Percentiles rank a stretch among this genome's conserved stretches.
These are phyloP conservation scores for Volvox africanus DNA, from an alignment of 139 green algal species.

Conservation along the genomic window DNA sequence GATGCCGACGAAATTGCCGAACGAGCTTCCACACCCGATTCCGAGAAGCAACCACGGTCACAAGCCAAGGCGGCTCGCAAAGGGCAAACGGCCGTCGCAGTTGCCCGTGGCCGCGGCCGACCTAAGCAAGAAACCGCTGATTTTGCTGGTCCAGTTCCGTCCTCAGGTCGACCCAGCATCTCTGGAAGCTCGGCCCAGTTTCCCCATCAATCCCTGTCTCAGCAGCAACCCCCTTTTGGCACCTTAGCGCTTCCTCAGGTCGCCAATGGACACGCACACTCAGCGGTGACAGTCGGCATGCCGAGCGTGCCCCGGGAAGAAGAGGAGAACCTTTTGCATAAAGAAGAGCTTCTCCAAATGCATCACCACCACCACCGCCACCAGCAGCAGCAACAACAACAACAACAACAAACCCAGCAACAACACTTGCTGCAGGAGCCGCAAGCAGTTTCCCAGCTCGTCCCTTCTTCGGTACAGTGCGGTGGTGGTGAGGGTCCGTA, in stretches of 20 bases:
- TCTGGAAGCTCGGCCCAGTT: neutral
- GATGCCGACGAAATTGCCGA: neutral
- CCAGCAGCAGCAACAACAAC: neutral
- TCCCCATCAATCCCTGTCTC: neutral
- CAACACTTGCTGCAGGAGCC: neutral
- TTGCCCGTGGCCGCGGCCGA: neutral
- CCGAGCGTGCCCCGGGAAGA: neutral
- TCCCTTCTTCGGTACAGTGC: neutral
- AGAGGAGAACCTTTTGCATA: no score
- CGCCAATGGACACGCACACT: neutral
- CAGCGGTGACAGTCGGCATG: neutral
- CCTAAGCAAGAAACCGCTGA: neutral
- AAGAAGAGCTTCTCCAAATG: no score
- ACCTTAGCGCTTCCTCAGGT: neutral
- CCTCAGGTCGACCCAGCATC: neutral
- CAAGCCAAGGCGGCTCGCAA: neutral
- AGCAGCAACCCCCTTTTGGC: neutral
- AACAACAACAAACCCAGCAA: neutral
- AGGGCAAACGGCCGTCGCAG: neutral
- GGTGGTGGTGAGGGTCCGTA: neutral
- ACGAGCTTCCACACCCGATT: neutral
- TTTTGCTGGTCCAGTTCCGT: neutral
- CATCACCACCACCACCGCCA: neutral
- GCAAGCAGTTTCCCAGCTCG: neutral
- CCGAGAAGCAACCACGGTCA: neutral